Conservation (phyloP, 208 protist species). For the Leishmania arabica region DNA sequence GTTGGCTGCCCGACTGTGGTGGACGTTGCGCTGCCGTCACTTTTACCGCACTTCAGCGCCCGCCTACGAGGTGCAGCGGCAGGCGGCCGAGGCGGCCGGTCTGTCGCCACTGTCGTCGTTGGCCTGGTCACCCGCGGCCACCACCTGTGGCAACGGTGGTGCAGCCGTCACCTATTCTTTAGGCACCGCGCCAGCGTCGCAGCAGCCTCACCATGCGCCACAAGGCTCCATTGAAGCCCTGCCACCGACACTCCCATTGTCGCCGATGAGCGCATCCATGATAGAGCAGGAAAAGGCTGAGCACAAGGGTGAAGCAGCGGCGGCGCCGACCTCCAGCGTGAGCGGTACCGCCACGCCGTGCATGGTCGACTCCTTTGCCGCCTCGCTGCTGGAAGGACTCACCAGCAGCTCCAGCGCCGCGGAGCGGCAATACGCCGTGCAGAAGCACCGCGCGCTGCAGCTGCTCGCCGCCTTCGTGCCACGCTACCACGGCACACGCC, state of each 20-base stretch:
- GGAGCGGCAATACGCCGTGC: constrained; percentile 25
- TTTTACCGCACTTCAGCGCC: constrained; percentile 24
- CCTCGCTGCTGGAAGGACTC: constrained; percentile 17
- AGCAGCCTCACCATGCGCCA: not conserved
- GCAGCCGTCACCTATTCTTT: constrained; percentile 1
- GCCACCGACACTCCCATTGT: not conserved
- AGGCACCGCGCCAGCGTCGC: constrained; percentile 21
- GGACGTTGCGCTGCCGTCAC: constrained; percentile 33
- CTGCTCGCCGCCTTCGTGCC: constrained; percentile 73
- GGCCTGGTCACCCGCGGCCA: not conserved
- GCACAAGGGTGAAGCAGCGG: not conserved
- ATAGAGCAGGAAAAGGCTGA: not conserved
- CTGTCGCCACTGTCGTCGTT: constrained; percentile 16
- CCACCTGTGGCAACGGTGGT: not conserved
- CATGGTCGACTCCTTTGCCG: constrained; percentile 27
- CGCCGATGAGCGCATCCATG: not conserved
- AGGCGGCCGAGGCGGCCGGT: constrained; percentile 18
- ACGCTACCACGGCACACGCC: constrained; percentile 63
- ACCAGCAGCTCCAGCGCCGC: constrained; percentile 13
- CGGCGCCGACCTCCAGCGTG: not conserved
- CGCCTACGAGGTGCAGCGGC: constrained; percentile 37
- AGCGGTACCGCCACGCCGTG: constrained; percentile 31
- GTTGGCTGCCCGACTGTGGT: constrained; percentile 37
- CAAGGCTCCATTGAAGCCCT: not conserved
- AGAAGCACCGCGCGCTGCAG: constrained; percentile 47